A percentile compares a stretch with the other conserved stretches of the same genome.
Conservation (phyloP, 306 rosid species). For the Argentina anserina region DNA sequence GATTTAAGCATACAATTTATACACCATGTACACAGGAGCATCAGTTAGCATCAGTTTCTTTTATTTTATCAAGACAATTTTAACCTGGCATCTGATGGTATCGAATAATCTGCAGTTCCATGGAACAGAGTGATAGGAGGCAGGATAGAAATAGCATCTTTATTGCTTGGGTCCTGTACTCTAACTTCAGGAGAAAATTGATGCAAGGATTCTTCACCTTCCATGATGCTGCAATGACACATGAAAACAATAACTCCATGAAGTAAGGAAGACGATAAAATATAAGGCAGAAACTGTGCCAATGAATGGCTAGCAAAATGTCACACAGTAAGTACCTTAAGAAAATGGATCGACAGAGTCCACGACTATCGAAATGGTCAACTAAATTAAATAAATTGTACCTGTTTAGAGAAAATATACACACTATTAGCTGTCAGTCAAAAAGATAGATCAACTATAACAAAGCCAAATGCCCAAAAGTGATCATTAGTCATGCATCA, state of each 20-base stretch:
- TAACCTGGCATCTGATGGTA: conserved; percentile 85
- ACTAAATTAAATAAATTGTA: conserved; percentile 69
- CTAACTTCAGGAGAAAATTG: conserved; percentile 69
- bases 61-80: conserved; percentile 13
- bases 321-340: conserved; percentile 53
- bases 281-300: not conserved
- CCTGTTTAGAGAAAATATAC: conserved; percentile 42
- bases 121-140: conserved; percentile 76
- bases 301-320: conserved; percentile 8
- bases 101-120: conserved; percentile 84
- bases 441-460: conserved; percentile 22
- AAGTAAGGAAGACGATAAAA: not conserved
- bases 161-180: conserved; percentile 56
- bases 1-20: not conserved
- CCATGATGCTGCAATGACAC: conserved; percentile 72
- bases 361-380: conserved; percentile 79
- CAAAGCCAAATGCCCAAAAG: conserved; percentile 4
- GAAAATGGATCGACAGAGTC: conserved; percentile 79
- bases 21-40: not conserved
- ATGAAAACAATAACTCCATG: not conserved
- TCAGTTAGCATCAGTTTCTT: not conserved
- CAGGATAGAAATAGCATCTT: conserved; percentile 46
- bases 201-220: conserved; percentile 72
- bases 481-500: conserved; percentile 1
- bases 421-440: conserved; percentile 23